A percentile compares a stretch with the other conserved stretches of the same genome.
phyloP scores from a whole-genome alignment of 2,329 filamentous ascomycete species.

The Fusarium sp. region DNA sequence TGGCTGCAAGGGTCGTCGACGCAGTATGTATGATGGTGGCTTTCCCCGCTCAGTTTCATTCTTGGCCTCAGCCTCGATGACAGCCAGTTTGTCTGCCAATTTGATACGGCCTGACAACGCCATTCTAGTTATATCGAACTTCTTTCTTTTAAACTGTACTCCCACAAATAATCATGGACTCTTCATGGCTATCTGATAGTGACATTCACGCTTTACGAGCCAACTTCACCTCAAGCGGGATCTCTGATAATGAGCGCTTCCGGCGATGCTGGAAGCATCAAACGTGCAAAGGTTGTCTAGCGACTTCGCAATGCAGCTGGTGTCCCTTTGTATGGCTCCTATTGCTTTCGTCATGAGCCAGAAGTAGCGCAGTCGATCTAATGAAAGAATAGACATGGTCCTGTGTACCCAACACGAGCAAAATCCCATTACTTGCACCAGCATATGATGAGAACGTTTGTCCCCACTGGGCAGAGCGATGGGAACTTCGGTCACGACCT shows the following conservation, averaged over 20 bases:
- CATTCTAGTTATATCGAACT: neutral
- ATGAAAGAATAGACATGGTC: slow-evolving; percentile 57
- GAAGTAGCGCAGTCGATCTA: slow-evolving; percentile 9
- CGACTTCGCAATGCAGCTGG: slow-evolving; percentile 59
- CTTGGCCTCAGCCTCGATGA: slow-evolving; percentile 3
- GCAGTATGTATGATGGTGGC: slow-evolving; percentile 1
- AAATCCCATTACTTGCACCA: slow-evolving; percentile 61
- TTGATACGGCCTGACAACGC: neutral
- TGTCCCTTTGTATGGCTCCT: slow-evolving; percentile 60
- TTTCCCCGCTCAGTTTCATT: slow-evolving; percentile 30
- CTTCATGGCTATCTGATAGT: neutral
- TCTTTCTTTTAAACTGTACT: neutral
- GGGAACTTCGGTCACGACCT: slow-evolving; percentile 53
- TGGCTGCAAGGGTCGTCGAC: slow-evolving; percentile 20
- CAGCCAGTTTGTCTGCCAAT: neutral
- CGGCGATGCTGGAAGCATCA: slow-evolving; percentile 63
- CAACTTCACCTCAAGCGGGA: slow-evolving; percentile 49
- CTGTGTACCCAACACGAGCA: slow-evolving; percentile 63
- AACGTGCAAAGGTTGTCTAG: slow-evolving; percentile 60
- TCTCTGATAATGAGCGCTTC: slow-evolving; percentile 54
- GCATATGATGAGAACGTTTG: slow-evolving; percentile 62
- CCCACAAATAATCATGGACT: slow-evolving; percentile 21
- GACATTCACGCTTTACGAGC: slow-evolving; percentile 32
- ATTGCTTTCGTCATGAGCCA: neutral
- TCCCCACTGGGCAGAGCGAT: slow-evolving; percentile 59